Percentiles rank a stretch among this genome's conserved stretches.
phyloP scores from a whole-genome alignment of 208 protist genomes.

The Leishmania mexicana region DNA sequence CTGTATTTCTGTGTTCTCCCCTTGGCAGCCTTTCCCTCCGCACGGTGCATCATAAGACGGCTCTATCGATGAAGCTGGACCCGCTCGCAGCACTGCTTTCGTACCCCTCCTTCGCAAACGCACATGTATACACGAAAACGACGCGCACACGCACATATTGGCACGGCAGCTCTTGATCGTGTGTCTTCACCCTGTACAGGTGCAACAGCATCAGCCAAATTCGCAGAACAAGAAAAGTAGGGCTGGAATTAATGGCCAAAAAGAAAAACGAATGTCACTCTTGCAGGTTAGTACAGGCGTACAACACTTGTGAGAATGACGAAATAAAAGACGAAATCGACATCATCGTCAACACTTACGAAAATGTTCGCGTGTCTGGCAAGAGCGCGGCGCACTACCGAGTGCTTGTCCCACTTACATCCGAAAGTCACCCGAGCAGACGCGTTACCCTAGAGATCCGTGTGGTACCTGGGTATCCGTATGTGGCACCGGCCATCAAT shows the following conservation, averaged over 20 bases:
- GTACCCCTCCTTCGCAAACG: not conserved
- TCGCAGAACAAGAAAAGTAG: not conserved
- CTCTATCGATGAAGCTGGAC: not conserved
- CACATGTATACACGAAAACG: not conserved
- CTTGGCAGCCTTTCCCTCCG: not conserved
- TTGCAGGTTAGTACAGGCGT: constrained; percentile 51
- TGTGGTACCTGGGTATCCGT: constrained; percentile 72
- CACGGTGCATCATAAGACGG: not conserved
- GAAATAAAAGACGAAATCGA: constrained; percentile 75
- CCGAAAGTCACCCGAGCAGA: constrained; percentile 35
- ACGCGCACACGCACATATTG: not conserved
- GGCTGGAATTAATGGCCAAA: constrained; percentile 26
- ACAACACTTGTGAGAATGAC: constrained; percentile 49
- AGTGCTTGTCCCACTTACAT: constrained; percentile 51
- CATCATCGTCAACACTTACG: constrained; percentile 62
- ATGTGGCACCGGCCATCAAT: constrained; percentile 52
- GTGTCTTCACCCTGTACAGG: not conserved
- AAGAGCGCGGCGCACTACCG: constrained; percentile 47
- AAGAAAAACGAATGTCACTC: constrained; percentile 31
- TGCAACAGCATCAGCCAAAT: not conserved
- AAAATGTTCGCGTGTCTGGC: constrained; percentile 51
- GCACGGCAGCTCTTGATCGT: not conserved
- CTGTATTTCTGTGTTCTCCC: not conserved
- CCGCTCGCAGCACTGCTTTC: not conserved
- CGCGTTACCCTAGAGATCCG: constrained; percentile 56